Evolutionary conservation across 2,329 filamentous ascomycete genomes (phyloP).

Genomic region (Cladosporium austrohemisphaericum): DNA sequence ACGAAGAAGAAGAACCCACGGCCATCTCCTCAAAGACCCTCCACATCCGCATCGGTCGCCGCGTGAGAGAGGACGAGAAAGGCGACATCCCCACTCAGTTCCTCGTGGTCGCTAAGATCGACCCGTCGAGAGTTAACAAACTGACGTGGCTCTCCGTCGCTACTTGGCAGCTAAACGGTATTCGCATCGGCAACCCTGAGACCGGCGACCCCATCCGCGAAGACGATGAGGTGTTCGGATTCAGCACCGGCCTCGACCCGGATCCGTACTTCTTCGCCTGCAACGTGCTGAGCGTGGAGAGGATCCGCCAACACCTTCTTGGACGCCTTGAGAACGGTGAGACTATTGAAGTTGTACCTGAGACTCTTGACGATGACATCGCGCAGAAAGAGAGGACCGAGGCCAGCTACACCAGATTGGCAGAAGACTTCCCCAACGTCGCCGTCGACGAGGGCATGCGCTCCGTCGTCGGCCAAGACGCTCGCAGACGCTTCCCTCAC

Average conservation of each 20-base stretch:
- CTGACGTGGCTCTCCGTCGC: conserved; percentile 3
- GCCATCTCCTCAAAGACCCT: no score
- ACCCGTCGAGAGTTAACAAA: background rate
- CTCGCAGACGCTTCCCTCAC: background rate
- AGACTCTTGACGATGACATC: conserved; percentile 6
- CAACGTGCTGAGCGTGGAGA: background rate
- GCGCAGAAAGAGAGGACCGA: conserved; percentile 1
- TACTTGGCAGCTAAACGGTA: conserved; percentile 11
- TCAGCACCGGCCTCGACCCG: conserved; percentile 6
- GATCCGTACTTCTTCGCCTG: conserved; percentile 12
- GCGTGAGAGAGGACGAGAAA: conserved; percentile 3
- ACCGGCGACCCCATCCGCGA: conserved; percentile 3
- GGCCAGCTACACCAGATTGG: conserved; percentile 1
- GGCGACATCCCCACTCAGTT: conserved; percentile 5
- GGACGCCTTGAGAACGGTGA: background rate
- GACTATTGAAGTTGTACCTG: background rate
- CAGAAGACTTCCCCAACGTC: background rate
- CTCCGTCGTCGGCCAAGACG: background rate
- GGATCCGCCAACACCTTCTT: background rate
- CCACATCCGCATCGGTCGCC: conserved; percentile 10
- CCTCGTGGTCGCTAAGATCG: conserved; percentile 10
- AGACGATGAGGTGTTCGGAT: background rate
- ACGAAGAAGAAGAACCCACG: no score
- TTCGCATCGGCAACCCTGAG: conserved; percentile 1
- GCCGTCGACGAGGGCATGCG: background rate